Evolutionary conservation across 1,284 basidiomycete genomes (phyloP).

Genomic region (Quambalaria eucalypti): DNA sequence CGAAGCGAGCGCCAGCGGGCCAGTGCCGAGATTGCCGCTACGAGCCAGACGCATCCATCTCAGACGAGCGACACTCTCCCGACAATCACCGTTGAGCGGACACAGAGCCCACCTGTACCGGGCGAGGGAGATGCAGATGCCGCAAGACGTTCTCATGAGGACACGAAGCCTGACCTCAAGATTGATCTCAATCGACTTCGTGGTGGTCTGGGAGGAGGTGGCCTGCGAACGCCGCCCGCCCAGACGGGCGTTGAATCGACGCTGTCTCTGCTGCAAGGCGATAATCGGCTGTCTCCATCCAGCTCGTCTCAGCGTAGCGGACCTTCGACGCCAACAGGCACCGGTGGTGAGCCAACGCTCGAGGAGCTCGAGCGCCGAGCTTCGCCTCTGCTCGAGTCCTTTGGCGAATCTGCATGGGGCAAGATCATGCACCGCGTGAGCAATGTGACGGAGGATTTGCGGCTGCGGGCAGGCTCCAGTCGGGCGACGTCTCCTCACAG

Average conservation of each 20-base stretch:
- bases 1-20: slow-evolving; percentile 2
- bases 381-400: slow-evolving; percentile 20
- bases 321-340: not conserved
- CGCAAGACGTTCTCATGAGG: not conserved
- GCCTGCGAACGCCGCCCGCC: not conserved
- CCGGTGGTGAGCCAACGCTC: slow-evolving; percentile 3
- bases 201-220: not conserved
- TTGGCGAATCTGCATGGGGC: slow-evolving; percentile 26
- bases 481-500: no score
- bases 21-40: not conserved
- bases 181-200: not conserved
- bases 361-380: slow-evolving; percentile 18
- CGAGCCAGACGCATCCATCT: not conserved
- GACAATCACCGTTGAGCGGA: slow-evolving; percentile 9
- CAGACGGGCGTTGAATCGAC: not conserved
- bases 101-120: slow-evolving; percentile 5
- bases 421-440: slow-evolving; percentile 25
- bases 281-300: not conserved
- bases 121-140: slow-evolving; percentile 13
- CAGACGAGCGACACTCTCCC: not conserved
- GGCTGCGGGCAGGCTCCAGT: no score
- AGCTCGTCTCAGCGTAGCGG: slow-evolving; percentile 9
- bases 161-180: not conserved
- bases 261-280: not conserved
- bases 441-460: not conserved